These are phyloP conservation scores for Sclerotinia borealis DNA, from an alignment of 2,329 filamentous ascomycete species.

Conservation along the genomic window DNA sequence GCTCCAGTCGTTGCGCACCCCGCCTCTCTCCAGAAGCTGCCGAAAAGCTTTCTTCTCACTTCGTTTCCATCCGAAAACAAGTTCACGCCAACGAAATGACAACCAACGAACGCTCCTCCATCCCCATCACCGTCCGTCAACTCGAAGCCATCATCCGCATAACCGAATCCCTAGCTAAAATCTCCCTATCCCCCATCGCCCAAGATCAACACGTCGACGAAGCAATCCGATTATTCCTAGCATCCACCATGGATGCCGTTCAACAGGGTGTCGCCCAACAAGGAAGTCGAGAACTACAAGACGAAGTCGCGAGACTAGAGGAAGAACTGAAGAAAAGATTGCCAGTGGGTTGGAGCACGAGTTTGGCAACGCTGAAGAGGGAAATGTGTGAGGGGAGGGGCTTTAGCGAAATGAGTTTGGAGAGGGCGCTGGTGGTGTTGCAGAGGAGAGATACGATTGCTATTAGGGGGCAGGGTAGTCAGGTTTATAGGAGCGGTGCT, in stretches of 20 bases:
- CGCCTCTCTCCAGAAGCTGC: constrained; percentile 84
- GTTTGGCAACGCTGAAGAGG: constrained; percentile 73
- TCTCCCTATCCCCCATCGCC: constrained; percentile 78
- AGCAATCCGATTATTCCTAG: constrained; percentile 92
- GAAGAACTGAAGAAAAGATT: constrained; percentile 80
- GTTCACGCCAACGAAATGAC: constrained; percentile 88
- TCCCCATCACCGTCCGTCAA: constrained; percentile 96
- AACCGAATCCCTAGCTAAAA: constrained; percentile 89
- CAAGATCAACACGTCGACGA: constrained; percentile 93
- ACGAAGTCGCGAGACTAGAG: constrained; percentile 82
- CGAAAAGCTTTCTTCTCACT: constrained; percentile 94
- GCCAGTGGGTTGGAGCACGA: constrained; percentile 94
- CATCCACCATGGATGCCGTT: constrained; percentile 95
- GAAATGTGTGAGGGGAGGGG: constrained; percentile 92
- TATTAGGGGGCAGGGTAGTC: constrained; percentile 68
- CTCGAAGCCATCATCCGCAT: constrained; percentile 97
- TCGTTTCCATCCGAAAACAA: constrained; percentile 91
- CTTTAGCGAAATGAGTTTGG: constrained; percentile 80
- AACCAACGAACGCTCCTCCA: constrained; percentile 83
- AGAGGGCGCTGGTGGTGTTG: constrained; percentile 77
- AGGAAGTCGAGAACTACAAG: constrained; percentile 82
- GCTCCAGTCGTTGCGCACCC: constrained; percentile 74
- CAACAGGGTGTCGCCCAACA: constrained; percentile 73
- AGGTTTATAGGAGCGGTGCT: constrained; percentile 68
- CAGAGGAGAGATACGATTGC: constrained; percentile 83